Base-by-base conservation (phyloP, 345 rosid genomes). In the Fremontodendron californicum region DNA sequence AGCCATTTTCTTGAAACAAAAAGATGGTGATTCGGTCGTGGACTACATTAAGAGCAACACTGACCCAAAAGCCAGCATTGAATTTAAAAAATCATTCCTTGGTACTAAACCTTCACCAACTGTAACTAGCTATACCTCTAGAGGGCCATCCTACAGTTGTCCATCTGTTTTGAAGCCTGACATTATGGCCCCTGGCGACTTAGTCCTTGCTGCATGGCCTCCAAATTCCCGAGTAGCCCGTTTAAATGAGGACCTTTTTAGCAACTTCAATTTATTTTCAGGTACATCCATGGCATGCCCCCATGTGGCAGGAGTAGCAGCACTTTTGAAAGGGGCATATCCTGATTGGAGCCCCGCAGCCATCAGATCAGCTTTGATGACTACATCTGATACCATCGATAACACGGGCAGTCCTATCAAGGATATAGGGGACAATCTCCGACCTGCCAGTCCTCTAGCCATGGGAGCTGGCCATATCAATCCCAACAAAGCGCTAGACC, bases 131-230 rank as follows among this genome's bases (percentile, higher is more conserved):
- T 90, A 84, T 83, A 87, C 85, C 81, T 90, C 90, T 1, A 80
- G 87, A 79, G 92, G 94, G 3, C 92, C 94, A 3, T 86, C 94
- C 10, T 73, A 45, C 1, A 85, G 89, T 57, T 57, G 62, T 57
- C 62, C 62, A 10, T 57, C 62, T 23, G 62, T 57, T 9, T 23
- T 57, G 23, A 57, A 57, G 62, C 62, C 62, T 9, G 62, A 57
- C 23, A 23, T 57, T 9, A 57, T 57, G 62, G 62, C 62, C 31
- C 62, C 62, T 57, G 62, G 62, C 5, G 62, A 57, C 31, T 57
- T 12, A 10, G 31, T 57, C 31, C 33, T 57, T 9, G 62, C 62
- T 23, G 62, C 33, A 57, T 57, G 62, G 62, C 62, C 62, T 57
- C 11, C 31, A 25, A 57, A 57, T 12, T 3, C 21, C 1, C 31